Base-by-base conservation (phyloP, 2,329 filamentous ascomycete species). In the Colletotrichum euphorbiae region DNA sequence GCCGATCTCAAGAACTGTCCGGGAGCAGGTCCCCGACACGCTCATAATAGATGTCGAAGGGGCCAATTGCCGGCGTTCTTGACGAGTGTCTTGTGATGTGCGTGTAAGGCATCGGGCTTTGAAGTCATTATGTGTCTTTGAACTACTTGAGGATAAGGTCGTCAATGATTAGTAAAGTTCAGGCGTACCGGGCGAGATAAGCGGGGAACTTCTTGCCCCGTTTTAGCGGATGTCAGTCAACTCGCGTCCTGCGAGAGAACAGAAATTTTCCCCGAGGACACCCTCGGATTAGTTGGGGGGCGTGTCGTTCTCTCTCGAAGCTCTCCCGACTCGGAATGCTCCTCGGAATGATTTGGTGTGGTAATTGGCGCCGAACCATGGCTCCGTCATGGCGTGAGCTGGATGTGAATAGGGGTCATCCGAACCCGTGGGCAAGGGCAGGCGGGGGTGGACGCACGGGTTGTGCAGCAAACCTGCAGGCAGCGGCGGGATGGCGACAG, bases 161-260 rank as follows among this genome's bases (percentile, higher is more conserved):
- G 28, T 28, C 28, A 8, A 6, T 42, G 51, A 56, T 57, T 67
- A 51, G 19, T 46, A 55, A 48, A 48, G 58, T 33, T 11, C 9
- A 13, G 24, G 28, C 28, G 28, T 28, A 28, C 7, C 6, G 28
- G 28, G 28, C 28, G 28, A 28, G 28, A 50, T n/a, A 42, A 64
- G n/a, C n/a, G n/a, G n/a, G 61, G 54, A 65, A 60, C 45, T 59
- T 59, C 65, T 68, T 54, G 21, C 45, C 45, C 61, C 28, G 31
- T 58, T 67, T 15, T 12, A 52, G 60, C 7, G 21, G 24, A n/a
- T 15, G 38, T 58, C 40, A 58, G 38, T 58, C 40, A 58, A n/a
- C 13, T 28, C 13, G 38, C 40, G 42, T 24, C 38, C 11, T 59
- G 33, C 19, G 43, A n/a, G n/a, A 33, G 33, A 50, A 38, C 13